phyloP scores from a whole-genome alignment of 768 basidiomycete genomes.

The Termitomyces sp. region DNA sequence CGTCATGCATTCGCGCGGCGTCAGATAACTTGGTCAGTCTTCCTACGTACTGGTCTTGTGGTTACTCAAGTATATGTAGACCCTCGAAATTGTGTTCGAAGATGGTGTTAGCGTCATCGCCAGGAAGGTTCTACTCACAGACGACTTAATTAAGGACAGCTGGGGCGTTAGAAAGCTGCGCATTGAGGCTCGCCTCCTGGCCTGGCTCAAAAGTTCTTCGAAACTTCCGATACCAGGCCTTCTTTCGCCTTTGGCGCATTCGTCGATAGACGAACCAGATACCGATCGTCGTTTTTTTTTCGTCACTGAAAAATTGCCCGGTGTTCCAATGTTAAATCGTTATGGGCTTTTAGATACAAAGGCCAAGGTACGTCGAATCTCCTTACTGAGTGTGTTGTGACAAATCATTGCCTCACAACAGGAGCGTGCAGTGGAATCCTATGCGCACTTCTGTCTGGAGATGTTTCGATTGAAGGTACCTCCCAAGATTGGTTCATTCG shows the following conservation, averaged over 20 bases:
- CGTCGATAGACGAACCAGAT: not conserved
- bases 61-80: not conserved
- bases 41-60: not conserved
- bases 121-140: not conserved
- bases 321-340: not conserved
- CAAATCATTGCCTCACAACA: too few relatives aligned
- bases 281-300: not conserved
- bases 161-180: not conserved
- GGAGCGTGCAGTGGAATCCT: too few relatives aligned
- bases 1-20: not conserved
- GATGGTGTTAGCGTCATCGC: not conserved
- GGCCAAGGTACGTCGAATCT: too few relatives aligned
- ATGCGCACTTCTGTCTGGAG: too few relatives aligned
- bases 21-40: conserved; percentile 4
- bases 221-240: not conserved
- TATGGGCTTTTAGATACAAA: too few relatives aligned
- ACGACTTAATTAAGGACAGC: not conserved
- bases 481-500: too few relatives aligned
- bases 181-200: not conserved
- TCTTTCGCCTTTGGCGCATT: not conserved
- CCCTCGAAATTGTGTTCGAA: not conserved
- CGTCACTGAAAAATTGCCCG: conserved; percentile 3
- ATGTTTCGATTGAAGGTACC: too few relatives aligned
- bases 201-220: not conserved
- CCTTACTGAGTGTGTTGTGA: too few relatives aligned